These are phyloP conservation scores for Physcomitrium patens DNA, from an alignment of 225 moss, liverwort and hornwort species.

Conservation along the genomic window DNA sequence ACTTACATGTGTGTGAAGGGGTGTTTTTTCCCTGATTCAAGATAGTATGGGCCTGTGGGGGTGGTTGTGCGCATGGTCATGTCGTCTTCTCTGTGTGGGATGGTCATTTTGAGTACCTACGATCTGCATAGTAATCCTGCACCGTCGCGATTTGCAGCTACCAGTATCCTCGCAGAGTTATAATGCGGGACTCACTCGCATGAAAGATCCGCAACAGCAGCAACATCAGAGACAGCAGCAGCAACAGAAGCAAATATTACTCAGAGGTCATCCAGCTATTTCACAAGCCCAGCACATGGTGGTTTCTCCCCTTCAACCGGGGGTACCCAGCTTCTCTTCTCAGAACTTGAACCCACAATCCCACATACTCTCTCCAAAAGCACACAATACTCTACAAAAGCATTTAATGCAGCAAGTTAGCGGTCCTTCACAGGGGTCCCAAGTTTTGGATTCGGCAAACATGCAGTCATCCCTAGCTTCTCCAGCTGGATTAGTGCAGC, in stretches of 20 bases:
- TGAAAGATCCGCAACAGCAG: constrained; percentile 41
- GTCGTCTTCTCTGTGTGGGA: neutral
- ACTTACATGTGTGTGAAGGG: too few species aligned
- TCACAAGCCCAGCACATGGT: constrained; percentile 46
- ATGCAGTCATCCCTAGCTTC: constrained; percentile 39
- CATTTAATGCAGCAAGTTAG: constrained; percentile 37
- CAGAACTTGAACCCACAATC: constrained; percentile 30
- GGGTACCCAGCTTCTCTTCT: constrained; percentile 21
- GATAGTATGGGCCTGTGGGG: neutral
- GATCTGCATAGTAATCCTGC: constrained; percentile 19
- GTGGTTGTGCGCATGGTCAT: neutral
- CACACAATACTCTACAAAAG: constrained; percentile 40
- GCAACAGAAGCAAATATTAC: constrained; percentile 45
- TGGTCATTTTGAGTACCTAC: neutral
- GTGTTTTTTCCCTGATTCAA: neutral
- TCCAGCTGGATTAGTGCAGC: constrained; percentile 34
- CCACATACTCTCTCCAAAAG: constrained; percentile 36
- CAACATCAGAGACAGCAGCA: constrained; percentile 21
- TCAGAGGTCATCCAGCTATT: constrained; percentile 29
- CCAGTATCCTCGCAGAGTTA: constrained; percentile 32
- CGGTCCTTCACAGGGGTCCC: constrained; percentile 39
- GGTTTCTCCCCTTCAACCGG: constrained; percentile 29
- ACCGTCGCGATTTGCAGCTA: constrained; percentile 37
- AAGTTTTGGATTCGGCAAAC: constrained; percentile 24
- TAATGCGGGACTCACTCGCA: constrained; percentile 29